These are phyloP conservation scores for Parachlorella kessleri DNA, from an alignment of 139 green algal genomes.

Conservation along the genomic window DNA sequence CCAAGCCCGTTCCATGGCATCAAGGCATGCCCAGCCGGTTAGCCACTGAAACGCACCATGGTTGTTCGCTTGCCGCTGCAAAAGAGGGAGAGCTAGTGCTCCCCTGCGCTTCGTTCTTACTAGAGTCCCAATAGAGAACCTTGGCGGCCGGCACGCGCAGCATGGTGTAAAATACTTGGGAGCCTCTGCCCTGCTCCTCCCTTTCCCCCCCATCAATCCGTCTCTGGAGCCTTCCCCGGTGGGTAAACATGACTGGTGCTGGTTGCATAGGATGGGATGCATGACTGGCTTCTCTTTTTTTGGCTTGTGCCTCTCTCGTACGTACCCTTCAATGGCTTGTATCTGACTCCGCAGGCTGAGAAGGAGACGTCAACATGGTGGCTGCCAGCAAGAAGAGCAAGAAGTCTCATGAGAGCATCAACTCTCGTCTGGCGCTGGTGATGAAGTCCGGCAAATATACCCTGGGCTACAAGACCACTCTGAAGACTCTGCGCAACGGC, in stretches of 20 bases:
- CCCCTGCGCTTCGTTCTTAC: background rate
- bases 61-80: background rate
- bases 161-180: background rate
- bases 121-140: background rate
- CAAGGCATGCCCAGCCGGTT: no score
- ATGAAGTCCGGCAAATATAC: slow-evolving; percentile 99
- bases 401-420: slow-evolving; percentile 96
- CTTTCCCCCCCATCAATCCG: background rate
- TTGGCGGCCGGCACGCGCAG: background rate
- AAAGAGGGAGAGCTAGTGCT: slow-evolving; percentile 16
- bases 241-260: background rate
- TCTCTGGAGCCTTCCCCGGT: slow-evolving; percentile 7
- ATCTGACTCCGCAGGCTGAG: slow-evolving; percentile 37
- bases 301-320: no score
- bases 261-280: background rate
- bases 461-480: slow-evolving; percentile 97
- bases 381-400: slow-evolving; percentile 65
- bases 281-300: no score
- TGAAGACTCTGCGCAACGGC: slow-evolving; percentile 96
- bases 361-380: slow-evolving; percentile 49
- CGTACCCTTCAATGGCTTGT: background rate
- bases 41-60: no score
- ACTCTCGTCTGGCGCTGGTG: slow-evolving; percentile 93
- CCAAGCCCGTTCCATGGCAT: no score
- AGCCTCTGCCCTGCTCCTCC: background rate